Conservation (phyloP, 192 early-diverging fungal genomes). For the Kickxella alabastrina region DNA sequence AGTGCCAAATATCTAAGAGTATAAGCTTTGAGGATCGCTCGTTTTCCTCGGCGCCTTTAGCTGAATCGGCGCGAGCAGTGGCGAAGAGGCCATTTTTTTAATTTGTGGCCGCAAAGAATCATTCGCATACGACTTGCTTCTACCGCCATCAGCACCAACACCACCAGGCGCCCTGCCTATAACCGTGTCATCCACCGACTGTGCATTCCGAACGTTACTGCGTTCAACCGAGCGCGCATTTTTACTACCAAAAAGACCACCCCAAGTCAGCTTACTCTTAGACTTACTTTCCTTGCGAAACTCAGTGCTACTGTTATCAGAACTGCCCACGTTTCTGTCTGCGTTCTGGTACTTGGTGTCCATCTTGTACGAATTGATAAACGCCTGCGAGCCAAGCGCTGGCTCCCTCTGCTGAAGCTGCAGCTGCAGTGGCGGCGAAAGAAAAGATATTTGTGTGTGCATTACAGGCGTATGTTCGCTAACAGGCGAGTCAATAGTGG, state of each 20-base stretch:
- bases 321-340: background rate
- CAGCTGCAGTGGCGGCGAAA: conserved; percentile 3
- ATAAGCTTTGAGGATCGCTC: conserved; percentile 9
- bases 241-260: conserved; percentile 37
- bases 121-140: too few species aligned
- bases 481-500: background rate
- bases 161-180: too few species aligned
- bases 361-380: conserved; percentile 39
- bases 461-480: too few species aligned
- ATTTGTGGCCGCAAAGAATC: conserved; percentile 4
- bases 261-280: conserved; percentile 21
- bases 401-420: conserved; percentile 4
- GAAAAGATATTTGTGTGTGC: too few species aligned
- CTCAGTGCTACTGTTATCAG: conserved; percentile 2
- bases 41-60: background rate
- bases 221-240: conserved; percentile 14
- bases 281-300: conserved; percentile 14
- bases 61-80: conserved; percentile 1
- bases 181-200: background rate
- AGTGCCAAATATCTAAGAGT: too few species aligned
- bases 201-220: background rate
- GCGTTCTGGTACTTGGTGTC: conserved; percentile 6
- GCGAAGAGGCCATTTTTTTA: background rate
- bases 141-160: background rate
- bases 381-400: conserved; percentile 31